Evolutionary conservation across 2,329 filamentous ascomycete genomes (phyloP).

Genomic region (Podosphaera leucotricha): DNA sequence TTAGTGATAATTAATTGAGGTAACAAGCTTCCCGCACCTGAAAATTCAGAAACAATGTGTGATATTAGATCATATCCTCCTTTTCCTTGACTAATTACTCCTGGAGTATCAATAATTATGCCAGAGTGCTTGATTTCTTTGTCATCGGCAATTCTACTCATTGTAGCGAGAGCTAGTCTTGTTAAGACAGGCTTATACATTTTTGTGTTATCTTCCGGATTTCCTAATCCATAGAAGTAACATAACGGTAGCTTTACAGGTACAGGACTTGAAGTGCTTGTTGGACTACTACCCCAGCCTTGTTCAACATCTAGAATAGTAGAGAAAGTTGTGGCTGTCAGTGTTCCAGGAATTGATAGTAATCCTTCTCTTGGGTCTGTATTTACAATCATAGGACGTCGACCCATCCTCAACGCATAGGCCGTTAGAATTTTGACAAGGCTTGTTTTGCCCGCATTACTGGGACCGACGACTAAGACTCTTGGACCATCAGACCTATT

Average conservation of each 20-base stretch:
- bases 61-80: conserved; percentile 52
- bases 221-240: conserved; percentile 62
- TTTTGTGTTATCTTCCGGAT: conserved; percentile 45
- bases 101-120: conserved; percentile 67
- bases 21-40: conserved; percentile 22
- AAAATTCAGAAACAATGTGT: conserved; percentile 51
- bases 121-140: conserved; percentile 46
- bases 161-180: conserved; percentile 55
- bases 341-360: conserved; percentile 52
- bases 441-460: conserved; percentile 63
- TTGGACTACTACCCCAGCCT: conserved; percentile 75
- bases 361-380: conserved; percentile 62
- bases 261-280: conserved; percentile 66
- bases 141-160: conserved; percentile 56
- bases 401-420: conserved; percentile 51
- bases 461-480: conserved; percentile 62
- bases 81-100: conserved; percentile 39
- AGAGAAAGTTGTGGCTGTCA: conserved; percentile 71
- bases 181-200: conserved; percentile 55
- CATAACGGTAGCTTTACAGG: conserved; percentile 83
- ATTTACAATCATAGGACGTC: conserved; percentile 64
- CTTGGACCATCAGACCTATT: conserved; percentile 39
- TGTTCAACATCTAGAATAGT: conserved; percentile 73
- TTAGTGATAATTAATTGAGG: background rate
- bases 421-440: conserved; percentile 53